Base-by-base conservation (phyloP, 768 basidiomycete species). In the Amanita muscaria region DNA sequence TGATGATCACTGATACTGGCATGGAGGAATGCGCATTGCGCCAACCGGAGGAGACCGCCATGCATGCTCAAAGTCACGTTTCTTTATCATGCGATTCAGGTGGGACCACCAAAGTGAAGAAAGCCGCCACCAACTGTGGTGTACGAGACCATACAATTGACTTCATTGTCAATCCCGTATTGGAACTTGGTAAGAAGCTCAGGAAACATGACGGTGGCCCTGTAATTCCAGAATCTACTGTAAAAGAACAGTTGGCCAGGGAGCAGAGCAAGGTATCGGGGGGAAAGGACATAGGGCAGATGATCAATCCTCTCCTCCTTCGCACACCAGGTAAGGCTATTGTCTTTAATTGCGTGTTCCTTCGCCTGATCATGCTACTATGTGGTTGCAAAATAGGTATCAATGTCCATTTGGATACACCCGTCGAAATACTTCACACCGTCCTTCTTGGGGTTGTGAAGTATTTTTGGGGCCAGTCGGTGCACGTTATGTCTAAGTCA, bases 401-500 rank as follows among this genome's bases (percentile, higher is more conserved):
- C 0, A 64, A 75, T 49, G 62, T 70, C 2, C 63, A 73, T 46
- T 40, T 25, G 9, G 70, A 72, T 47, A 68, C 70, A 1, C 69
- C 70, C 3, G 65, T 70, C 0, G 68, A 73, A 46, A 66, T 72
- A 18, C 55, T 73, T 0, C 72, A 73, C 49, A 63, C 66, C 3
- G 53, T 72, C 19, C 55, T 73, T 0, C 63, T 73, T 1, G 70
- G 71, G 0, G 62, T 71, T 51, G 59, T 73, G 39, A 74, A 74
- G 37, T 75, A 74, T 47, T 60, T 70, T 22, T 75, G 72, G 71
- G 59, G 64, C 0, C 70, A 74, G 53, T 53, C 56, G 0, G 48
- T 65, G 10, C 40, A 56, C 9, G 50, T 41, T 31, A 19, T 41
- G 12, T 11, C 30, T n/a, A 18, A 11, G 18, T 41, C 40, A 31